Conservation (phyloP, 495 filamentous ascomycete genomes). For the Neurospora sp. region DNA sequence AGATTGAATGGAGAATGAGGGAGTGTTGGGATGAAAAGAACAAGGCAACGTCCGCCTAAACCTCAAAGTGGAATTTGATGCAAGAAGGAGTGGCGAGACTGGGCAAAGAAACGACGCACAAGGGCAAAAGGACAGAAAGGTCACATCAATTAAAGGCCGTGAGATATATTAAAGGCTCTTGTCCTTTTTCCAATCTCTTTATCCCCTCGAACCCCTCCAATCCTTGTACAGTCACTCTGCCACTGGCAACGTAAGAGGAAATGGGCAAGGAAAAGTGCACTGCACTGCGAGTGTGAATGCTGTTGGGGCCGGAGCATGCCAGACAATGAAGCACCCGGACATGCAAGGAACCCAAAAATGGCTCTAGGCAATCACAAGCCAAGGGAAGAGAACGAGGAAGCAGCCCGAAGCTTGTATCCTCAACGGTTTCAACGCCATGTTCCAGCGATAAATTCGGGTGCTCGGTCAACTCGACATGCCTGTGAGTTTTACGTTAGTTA, state of each 20-base stretch:
- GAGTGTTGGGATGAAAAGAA: neutral
- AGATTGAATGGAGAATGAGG: neutral
- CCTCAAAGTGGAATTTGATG: neutral
- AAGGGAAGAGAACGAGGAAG: neutral
- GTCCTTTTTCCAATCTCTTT: constrained; percentile 15
- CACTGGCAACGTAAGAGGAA: neutral
- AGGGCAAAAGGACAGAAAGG: neutral
- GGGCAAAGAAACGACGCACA: constrained; percentile 14
- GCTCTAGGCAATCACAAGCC: neutral
- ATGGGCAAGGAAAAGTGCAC: neutral
- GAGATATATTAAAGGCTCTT: constrained; percentile 13
- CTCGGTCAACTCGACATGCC: neutral
- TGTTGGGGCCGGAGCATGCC: neutral
- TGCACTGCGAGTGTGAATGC: neutral
- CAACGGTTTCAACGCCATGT: neutral
- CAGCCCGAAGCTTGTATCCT: neutral
- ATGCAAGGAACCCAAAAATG: constrained; percentile 18
- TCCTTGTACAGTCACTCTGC: neutral
- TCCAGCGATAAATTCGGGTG: neutral
- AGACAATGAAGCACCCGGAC: constrained; percentile 27
- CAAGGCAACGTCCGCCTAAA: neutral
- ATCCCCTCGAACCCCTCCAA: neutral
- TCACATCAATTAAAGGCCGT: constrained; percentile 21
- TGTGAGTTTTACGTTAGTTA: neutral
- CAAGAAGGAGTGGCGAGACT: constrained; percentile 12